A percentile compares a stretch with the other conserved stretches of the same genome.
Evolutionary conservation across 1,139 yeast genomes (phyloP).

Genomic region (Debaryomyces nepalensis): DNA sequence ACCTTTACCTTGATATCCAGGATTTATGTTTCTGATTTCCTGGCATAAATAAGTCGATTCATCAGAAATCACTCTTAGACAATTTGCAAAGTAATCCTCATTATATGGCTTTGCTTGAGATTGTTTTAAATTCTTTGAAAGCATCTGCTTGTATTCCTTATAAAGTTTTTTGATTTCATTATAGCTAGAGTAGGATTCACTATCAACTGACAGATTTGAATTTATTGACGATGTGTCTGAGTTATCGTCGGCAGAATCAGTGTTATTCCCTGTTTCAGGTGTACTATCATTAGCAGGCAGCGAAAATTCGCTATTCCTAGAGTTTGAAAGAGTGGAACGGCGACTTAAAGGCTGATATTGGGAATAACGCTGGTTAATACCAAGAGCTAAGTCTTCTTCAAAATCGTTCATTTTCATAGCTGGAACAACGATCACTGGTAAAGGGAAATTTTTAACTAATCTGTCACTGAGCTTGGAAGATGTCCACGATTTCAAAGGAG

Average conservation of each 20-base stretch:
- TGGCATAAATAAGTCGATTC: slow-evolving; percentile 42
- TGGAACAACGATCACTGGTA: slow-evolving; percentile 74
- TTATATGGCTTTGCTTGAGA: slow-evolving; percentile 25
- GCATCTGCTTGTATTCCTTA: slow-evolving; percentile 31
- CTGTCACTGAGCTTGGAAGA: slow-evolving; percentile 67
- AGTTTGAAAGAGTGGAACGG: not conserved
- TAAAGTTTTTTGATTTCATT: slow-evolving; percentile 45
- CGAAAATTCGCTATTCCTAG: not conserved
- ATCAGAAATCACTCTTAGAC: slow-evolving; percentile 42
- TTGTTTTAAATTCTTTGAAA: slow-evolving; percentile 25
- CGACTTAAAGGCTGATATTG: not conserved
- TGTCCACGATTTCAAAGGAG: slow-evolving; percentile 64
- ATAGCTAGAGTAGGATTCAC: slow-evolving; percentile 43
- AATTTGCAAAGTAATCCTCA: slow-evolving; percentile 37
- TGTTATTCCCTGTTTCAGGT: slow-evolving; percentile 6
- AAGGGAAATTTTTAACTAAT: slow-evolving; percentile 62
- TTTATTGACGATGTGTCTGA: slow-evolving; percentile 27
- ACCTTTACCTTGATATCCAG: slow-evolving; percentile 48
- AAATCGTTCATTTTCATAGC: slow-evolving; percentile 63
- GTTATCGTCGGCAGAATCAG: slow-evolving; percentile 11
- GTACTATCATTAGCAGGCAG: not conserved
- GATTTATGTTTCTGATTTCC: slow-evolving; percentile 43
- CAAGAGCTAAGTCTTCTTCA: slow-evolving; percentile 41
- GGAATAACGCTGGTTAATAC: slow-evolving; percentile 24
- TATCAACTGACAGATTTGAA: slow-evolving; percentile 25